These are phyloP conservation scores for Leccinum variicolor DNA, from an alignment of 768 basidiomycete species.

Conservation along the genomic window DNA sequence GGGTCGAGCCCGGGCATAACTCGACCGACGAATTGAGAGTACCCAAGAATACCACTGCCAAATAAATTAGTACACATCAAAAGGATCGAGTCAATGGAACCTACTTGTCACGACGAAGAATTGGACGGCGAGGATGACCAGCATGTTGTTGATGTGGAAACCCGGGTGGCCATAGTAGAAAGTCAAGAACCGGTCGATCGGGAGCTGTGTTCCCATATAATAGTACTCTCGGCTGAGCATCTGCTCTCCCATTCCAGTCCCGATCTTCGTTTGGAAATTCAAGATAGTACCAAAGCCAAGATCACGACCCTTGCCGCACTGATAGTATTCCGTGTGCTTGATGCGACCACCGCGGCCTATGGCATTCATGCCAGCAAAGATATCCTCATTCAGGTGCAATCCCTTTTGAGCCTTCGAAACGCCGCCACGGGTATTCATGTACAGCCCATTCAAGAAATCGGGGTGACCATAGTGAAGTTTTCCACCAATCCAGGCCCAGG, in stretches of 20 bases:
- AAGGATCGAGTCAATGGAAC: conserved; percentile 30
- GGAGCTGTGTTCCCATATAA: conserved; percentile 95
- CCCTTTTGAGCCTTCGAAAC: conserved; percentile 99
- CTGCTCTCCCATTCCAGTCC: conserved; percentile 99
- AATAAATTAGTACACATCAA: conserved; percentile 13
- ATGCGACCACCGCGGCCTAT: conserved; percentile 95
- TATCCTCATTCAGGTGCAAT: conserved; percentile 98
- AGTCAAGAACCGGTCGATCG: conserved; percentile 97
- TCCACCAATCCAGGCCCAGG: conserved; percentile 96
- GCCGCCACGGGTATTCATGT: conserved; percentile 98
- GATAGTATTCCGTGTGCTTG: conserved; percentile 99
- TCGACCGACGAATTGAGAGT: conserved; percentile 79
- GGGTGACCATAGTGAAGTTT: conserved; percentile 99
- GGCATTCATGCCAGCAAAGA: conserved; percentile 98
- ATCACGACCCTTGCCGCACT: conserved; percentile 98
- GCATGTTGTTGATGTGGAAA: conserved; percentile 99
- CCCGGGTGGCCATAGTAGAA: conserved; percentile 99
- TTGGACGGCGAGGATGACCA: conserved; percentile 96
- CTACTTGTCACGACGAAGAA: conserved; percentile 88
- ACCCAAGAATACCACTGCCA: conserved; percentile 88
- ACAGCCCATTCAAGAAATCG: conserved; percentile 96
- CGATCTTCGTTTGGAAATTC: conserved; percentile 99
- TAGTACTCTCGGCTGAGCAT: conserved; percentile 99
- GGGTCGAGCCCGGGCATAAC: conserved; percentile 74
- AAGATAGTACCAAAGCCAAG: conserved; percentile 98